Percentiles rank a stretch among this genome's conserved stretches.
Conservation (phyloP, 352 stramenopile genomes). For the Hyaloperonospora brassicae region DNA sequence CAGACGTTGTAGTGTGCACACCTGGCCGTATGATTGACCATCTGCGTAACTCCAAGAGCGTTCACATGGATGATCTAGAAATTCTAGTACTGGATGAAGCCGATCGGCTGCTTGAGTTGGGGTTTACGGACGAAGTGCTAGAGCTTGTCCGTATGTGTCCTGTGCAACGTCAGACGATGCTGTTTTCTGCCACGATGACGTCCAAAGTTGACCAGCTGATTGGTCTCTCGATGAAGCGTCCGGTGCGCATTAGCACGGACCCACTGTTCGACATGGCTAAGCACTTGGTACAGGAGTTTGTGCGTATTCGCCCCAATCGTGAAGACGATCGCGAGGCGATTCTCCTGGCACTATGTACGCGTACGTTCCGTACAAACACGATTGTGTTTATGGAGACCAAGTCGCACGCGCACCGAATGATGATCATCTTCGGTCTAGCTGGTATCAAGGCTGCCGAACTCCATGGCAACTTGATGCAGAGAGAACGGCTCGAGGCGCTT, state of each 20-base stretch:
- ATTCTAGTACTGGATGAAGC: slow-evolving; percentile 93
- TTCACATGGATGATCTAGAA: slow-evolving; percentile 97
- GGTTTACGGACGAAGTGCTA: slow-evolving; percentile 95
- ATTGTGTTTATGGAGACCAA: slow-evolving; percentile 99
- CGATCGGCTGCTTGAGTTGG: slow-evolving; percentile 96
- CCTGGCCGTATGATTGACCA: slow-evolving; percentile 98
- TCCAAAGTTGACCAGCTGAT: slow-evolving; percentile 97
- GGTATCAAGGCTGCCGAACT: slow-evolving; percentile 96
- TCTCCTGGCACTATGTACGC: slow-evolving; percentile 90
- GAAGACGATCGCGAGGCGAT: slow-evolving; percentile 93
- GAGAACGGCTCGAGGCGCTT: slow-evolving; percentile 93
- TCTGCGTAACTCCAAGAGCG: slow-evolving; percentile 93
- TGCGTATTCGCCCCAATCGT: slow-evolving; percentile 88
- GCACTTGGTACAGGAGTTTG: slow-evolving; percentile 97
- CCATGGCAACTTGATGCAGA: slow-evolving; percentile 96
- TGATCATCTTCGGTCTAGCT: slow-evolving; percentile 93
- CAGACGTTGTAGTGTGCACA: slow-evolving; percentile 97
- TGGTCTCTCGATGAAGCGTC: slow-evolving; percentile 93
- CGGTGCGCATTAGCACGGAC: slow-evolving; percentile 92
- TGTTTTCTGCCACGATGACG: slow-evolving; percentile 99
- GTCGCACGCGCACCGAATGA: slow-evolving; percentile 91
- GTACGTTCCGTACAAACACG: slow-evolving; percentile 91
- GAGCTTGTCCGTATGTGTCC: slow-evolving; percentile 96
- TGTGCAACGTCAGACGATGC: slow-evolving; percentile 92
- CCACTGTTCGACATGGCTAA: slow-evolving; percentile 92